phyloP scores from a whole-genome alignment of 768 basidiomycete genomes.

The Naematelia aurantialba region DNA sequence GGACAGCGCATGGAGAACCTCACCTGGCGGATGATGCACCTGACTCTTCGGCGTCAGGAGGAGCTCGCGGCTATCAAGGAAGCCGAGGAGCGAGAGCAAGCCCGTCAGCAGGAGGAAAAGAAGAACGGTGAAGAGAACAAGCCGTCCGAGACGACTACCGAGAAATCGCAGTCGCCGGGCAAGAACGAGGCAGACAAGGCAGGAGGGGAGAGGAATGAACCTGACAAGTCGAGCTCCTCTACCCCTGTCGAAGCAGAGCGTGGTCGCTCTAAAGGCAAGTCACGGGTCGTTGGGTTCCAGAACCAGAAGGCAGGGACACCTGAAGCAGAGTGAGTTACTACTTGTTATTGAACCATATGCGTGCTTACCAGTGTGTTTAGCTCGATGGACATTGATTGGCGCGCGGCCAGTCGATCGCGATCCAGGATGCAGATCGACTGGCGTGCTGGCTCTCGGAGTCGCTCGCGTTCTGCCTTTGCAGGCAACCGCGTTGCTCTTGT shows the following conservation, averaged over 20 bases:
- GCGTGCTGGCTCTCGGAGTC: slow-evolving; percentile 55
- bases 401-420: slow-evolving; percentile 71
- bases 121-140: slow-evolving; percentile 1
- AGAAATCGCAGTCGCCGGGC: neutral
- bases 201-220: slow-evolving; percentile 15
- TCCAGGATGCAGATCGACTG: slow-evolving; percentile 80
- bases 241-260: slow-evolving; percentile 43
- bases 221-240: slow-evolving; percentile 14
- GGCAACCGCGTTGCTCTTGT: slow-evolving; percentile 50
- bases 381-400: slow-evolving; percentile 49
- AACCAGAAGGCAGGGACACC: slow-evolving; percentile 32
- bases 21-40: slow-evolving; percentile 97
- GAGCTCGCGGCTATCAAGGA: slow-evolving; percentile 26
- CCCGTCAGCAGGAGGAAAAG: neutral
- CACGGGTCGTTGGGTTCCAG: slow-evolving; percentile 46
- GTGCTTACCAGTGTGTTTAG: slow-evolving; percentile 23
- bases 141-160: neutral
- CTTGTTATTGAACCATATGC: slow-evolving; percentile 48
- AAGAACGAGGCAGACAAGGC: slow-evolving; percentile 8
- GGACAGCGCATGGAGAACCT: slow-evolving; percentile 96
- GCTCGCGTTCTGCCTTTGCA: slow-evolving; percentile 56
- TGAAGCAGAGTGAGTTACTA: slow-evolving; percentile 59
- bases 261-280: slow-evolving; percentile 46
- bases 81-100: slow-evolving; percentile 1
- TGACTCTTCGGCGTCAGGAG: slow-evolving; percentile 72